Conservation (phyloP, 257 asterid genomes). For the Petunia axillaris region DNA sequence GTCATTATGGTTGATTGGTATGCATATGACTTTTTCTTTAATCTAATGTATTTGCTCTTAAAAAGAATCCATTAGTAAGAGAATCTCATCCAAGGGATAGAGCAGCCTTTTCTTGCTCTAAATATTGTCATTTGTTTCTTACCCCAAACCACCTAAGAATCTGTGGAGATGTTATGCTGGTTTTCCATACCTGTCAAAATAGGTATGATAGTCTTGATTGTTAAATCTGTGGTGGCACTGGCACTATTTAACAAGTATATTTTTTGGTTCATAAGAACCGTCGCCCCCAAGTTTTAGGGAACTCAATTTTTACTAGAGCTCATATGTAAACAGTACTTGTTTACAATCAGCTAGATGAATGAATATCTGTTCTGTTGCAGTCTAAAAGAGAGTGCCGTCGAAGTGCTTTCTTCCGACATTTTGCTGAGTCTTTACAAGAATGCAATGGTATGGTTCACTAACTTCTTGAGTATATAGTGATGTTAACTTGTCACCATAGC, state of each 20-base stretch:
- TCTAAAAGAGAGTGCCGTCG: conserved; percentile 85
- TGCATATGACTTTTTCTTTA: conserved; percentile 5
- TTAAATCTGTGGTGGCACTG: conserved; percentile 1
- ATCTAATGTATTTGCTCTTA: background rate
- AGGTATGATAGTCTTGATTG: conserved; percentile 3
- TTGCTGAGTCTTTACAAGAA: conserved; percentile 88
- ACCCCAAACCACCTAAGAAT: background rate
- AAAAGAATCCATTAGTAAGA: conserved; percentile 2
- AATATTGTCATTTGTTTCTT: background rate
- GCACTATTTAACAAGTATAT: background rate
- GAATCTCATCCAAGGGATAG: background rate
- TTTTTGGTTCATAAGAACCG: background rate
- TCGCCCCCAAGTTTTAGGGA: conserved; percentile 9
- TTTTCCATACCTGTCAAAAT: conserved; percentile 1
- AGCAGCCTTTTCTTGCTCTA: background rate
- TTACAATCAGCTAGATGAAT: background rate
- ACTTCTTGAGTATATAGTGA: conserved; percentile 26
- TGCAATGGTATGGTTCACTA: conserved; percentile 69
- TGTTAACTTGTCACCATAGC: conserved; percentile 28
- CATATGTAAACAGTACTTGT: background rate
- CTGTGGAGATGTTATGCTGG: background rate
- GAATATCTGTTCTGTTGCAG: conserved; percentile 43
- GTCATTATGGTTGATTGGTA: background rate
- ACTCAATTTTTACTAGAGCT: conserved; percentile 15
- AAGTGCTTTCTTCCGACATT: conserved; percentile 89